A percentile compares a stretch with the other conserved stretches of the same genome.
phyloP scores from a whole-genome alignment of 75 land plant genomes.

The Pinus taeda region DNA sequence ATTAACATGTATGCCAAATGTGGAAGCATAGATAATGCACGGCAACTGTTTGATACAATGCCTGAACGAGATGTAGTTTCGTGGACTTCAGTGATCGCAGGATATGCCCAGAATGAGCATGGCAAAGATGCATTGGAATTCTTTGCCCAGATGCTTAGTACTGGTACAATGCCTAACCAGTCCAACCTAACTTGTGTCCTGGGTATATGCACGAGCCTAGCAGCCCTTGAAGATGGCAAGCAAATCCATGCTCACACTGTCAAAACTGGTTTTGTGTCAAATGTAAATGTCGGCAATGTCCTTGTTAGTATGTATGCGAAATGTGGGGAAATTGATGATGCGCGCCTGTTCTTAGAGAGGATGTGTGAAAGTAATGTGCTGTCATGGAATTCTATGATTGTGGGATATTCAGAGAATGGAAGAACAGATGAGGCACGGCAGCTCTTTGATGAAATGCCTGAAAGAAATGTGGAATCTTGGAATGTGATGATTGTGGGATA shows the following conservation, averaged over 20 bases:
- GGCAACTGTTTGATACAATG: conserved; percentile 28
- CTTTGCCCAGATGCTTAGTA: conserved; percentile 40
- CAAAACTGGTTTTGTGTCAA: conserved; percentile 39
- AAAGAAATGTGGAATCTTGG: background rate
- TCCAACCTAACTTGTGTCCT: conserved; percentile 51
- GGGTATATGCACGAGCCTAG: conserved; percentile 49
- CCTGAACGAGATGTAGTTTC: conserved; percentile 34
- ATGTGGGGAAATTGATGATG: conserved; percentile 57
- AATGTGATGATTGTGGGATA: too few species aligned
- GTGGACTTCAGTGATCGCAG: conserved; percentile 76
- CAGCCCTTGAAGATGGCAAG: conserved; percentile 48
- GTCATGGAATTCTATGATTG: conserved; percentile 70
- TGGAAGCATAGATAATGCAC: conserved; percentile 38
- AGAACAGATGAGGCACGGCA: conserved; percentile 34
- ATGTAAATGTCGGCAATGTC: conserved; percentile 46
- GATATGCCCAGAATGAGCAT: conserved; percentile 33
- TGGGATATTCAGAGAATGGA: conserved; percentile 60
- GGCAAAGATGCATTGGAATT: conserved; percentile 44
- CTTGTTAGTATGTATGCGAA: conserved; percentile 73
- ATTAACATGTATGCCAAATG: conserved; percentile 83
- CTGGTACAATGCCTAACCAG: conserved; percentile 30
- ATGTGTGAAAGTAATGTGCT: conserved; percentile 55
- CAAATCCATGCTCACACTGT: conserved; percentile 46
- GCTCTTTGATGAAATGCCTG: conserved; percentile 47
- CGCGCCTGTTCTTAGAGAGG: conserved; percentile 30